Evolutionary conservation across 2,329 filamentous ascomycete species (phyloP), one percentile per base, ranked within the genome.

Genomic region (Fusarium zealandicum): DNA sequence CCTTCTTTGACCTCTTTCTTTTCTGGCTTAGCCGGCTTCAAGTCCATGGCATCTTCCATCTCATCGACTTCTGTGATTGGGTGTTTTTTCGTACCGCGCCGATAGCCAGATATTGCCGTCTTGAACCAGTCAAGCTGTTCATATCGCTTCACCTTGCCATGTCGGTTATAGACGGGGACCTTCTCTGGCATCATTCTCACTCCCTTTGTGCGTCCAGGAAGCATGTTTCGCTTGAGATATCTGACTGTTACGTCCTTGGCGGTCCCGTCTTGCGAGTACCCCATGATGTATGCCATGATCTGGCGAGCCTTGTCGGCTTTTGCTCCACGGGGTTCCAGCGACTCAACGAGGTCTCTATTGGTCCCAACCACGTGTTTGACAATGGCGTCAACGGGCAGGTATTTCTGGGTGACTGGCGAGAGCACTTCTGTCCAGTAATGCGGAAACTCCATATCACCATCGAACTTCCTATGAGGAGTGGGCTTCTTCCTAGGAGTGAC

Each of bases 231-330:
- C 67, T 89, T 93, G 7, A 99, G 77, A 71, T 99, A 99, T 22
- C 95, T 85, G 10, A 95, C 87, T 0, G 95, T 99, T 13, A 99
- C 90, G 70, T 99, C 95, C 71, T 98, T 98, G 11, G 92, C 93
- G 0, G 92, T 93, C 2, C 90, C 91, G 69, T 98, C 93, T 3
- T 84, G 75, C 1, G 90, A 91, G 73, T 90, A 91, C 0, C 89
- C 93, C 16, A 98, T 80, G 3, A 96, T 83, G 68, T 99, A 99
- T 38, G 90, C 90, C 68, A 96, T 92, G 11, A 96, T 85, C 72
- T 98, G 93, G 64, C 91, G 93, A 0, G 89, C 86, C 66, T 89
- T 92, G 28, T 96, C 92, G 1, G 93, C 92, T 69, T 90, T 91
- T 30, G 81, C 83, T 6, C 93, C 93, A 12, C 92, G 87, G 12